A percentile compares a stretch with the other conserved stretches of the same genome.
phyloP scores from a whole-genome alignment of 495 filamentous ascomycete genomes.

The Trichocladium uniseriatum region DNA sequence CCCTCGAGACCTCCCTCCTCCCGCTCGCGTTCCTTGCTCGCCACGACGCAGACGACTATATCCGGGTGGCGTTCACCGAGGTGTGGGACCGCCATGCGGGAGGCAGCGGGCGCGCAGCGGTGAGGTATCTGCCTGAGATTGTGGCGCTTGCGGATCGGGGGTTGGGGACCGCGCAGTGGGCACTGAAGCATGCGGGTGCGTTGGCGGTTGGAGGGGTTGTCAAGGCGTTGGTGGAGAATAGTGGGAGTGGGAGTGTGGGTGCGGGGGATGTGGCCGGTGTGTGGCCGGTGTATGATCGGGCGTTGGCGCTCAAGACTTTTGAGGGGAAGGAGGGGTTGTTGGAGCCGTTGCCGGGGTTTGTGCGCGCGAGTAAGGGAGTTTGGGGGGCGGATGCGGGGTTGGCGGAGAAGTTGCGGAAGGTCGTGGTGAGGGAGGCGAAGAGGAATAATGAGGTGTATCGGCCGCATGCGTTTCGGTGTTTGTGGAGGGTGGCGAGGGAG shows the following conservation, averaged over 20 bases:
- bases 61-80: slow-evolving; percentile 63
- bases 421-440: slow-evolving; percentile 79
- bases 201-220: slow-evolving; percentile 69
- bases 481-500: slow-evolving; percentile 60
- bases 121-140: slow-evolving; percentile 79
- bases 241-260: slow-evolving; percentile 39
- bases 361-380: slow-evolving; percentile 47
- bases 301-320: slow-evolving; percentile 81
- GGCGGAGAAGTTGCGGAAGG: slow-evolving; percentile 42
- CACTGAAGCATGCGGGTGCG: slow-evolving; percentile 78
- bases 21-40: slow-evolving; percentile 85
- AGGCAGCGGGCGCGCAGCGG: slow-evolving; percentile 64
- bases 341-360: slow-evolving; percentile 73
- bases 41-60: slow-evolving; percentile 71
- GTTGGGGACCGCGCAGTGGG: slow-evolving; percentile 73
- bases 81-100: slow-evolving; percentile 88
- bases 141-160: slow-evolving; percentile 53
- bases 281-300: slow-evolving; percentile 76
- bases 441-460: slow-evolving; percentile 76
- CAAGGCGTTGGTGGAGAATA: slow-evolving; percentile 41
- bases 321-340: slow-evolving; percentile 85
- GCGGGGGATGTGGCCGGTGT: slow-evolving; percentile 49
- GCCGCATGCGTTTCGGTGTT: slow-evolving; percentile 58
- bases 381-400: slow-evolving; percentile 46
- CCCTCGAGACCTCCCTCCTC: slow-evolving; percentile 60